Evolutionary conservation across 202 grass and related monocot species (phyloP), one percentile per base, ranked within the genome.

Genomic region (Brachypodium distachyon): DNA sequence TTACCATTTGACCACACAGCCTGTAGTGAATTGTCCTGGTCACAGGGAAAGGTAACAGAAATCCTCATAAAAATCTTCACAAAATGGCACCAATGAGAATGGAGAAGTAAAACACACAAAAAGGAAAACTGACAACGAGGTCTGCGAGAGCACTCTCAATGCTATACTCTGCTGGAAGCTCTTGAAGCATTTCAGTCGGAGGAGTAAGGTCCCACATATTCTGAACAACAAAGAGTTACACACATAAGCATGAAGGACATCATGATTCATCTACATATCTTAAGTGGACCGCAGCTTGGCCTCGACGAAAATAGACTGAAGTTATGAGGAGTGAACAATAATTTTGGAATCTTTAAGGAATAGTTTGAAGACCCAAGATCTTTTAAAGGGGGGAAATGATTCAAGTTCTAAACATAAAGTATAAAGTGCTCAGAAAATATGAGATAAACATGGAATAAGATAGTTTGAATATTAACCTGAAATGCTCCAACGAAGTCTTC

Each of bases 131-230:
- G 79, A 90, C 88, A 46, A 58, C 76, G 32, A 87, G 85, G 73
- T 86, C 74, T 50, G 71, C 75, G 28, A 90, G 74, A 56, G 88
- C 88, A 59, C 74, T 79, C 73, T 83, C 83, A 32, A 60, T 80
- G 67, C 79, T 90, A 76, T 87, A 90, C 32, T 90, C 88, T 41
- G 47, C 61, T 2, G 88, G 88, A 62, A 90, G 79, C 67, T 83
- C 88, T 72, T 85, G 69, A 38, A 80, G 61, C 19, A 90, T 55
- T 31, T 90, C 83, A 70, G 79, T 76, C 55, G 44, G 40, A 44
- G 79, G 79, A 23, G 83, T 87, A 28, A 90, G 72, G 21, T 80
- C 88, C 88, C 88, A 90, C 83, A 86, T 90, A 73, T 87, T 83
- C 83, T 90, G 88, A 31, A 80, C 51, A n/a, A 76, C 63, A 5